Evolutionary conservation across 192 early-diverging fungal species (phyloP), one percentile per base, ranked within the genome.

Genomic region (Phlyctochytrium bullatum): DNA sequence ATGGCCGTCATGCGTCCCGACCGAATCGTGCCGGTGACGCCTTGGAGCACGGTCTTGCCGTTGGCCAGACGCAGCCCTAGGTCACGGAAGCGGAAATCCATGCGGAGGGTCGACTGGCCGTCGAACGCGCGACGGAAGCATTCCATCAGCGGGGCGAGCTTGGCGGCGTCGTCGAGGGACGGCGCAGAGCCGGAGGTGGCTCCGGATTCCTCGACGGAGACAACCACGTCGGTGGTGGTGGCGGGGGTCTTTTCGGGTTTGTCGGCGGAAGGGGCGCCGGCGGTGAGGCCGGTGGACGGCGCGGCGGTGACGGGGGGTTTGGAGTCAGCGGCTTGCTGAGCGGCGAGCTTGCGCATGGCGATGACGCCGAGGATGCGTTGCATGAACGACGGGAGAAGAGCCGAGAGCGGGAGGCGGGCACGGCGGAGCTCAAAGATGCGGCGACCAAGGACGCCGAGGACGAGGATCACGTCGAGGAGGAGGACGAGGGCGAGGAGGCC

Each of bases 1-100:
- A 85, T 81, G 28, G 88, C 86, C 24, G 85, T 88, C 3, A 81
- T 75, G 33, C 85, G 73, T 3, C 84, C 82, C 14, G 72, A 61
- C n/a, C 69, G 60, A n/a, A 91, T 70, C 3, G 40, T 52, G 24
- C 90, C 90, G 0, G 81, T 82, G 10, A 90, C 85, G 17, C 62
- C 62, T 12, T 34, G 20, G 36, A 72, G 47, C 34, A 72, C 58
- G 6, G 20, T 30, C 27, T 34, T 34, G 23, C 80, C 83, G 61
- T 52, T 70, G 25, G 70, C 62, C 2, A 83, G 59, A 27, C 28
- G 65, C 10, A 79, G 54, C 3, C 72, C 73, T 31, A 85, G 61
- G 50, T 79, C 73, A 23, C 79, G 72, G 66, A 85, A 86, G 32
- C 72, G 25, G 61, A 91, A 85, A 63, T 90, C 61, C 63, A 72